phyloP scores from a whole-genome alignment of 1,284 basidiomycete genomes.

The Blastosporella zonata region DNA sequence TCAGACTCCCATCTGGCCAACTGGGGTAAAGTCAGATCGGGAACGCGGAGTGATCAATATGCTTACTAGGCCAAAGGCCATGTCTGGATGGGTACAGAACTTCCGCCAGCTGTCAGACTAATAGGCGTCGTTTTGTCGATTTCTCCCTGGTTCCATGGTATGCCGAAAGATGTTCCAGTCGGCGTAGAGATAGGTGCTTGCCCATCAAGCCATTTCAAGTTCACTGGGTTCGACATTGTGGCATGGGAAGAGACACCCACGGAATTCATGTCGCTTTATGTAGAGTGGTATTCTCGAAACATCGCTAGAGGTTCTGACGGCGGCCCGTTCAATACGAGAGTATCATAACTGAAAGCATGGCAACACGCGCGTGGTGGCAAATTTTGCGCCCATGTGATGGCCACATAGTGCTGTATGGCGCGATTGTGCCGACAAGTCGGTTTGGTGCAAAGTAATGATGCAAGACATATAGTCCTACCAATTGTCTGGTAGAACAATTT shows the following conservation, averaged over 20 bases:
- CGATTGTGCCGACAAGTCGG: not conserved
- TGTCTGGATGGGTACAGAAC: slow-evolving; percentile 34
- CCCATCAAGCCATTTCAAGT: slow-evolving; percentile 36
- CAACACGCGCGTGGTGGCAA: slow-evolving; percentile 7
- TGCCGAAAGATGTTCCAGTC: slow-evolving; percentile 35
- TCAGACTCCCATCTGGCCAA: slow-evolving; percentile 42
- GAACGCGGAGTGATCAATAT: not conserved
- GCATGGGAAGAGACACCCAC: not conserved
- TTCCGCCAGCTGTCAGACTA: slow-evolving; percentile 25
- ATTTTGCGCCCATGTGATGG: slow-evolving; percentile 16
- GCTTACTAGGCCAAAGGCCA: slow-evolving; percentile 2
- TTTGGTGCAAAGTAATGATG: too few species aligned
- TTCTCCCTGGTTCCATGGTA: slow-evolving; percentile 40
- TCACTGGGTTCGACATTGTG: slow-evolving; percentile 22
- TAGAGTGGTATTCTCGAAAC: not conserved
- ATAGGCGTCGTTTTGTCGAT: slow-evolving; percentile 39
- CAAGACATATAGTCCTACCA: too few species aligned
- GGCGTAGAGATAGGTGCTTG: slow-evolving; percentile 30
- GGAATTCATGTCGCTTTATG: slow-evolving; percentile 1
- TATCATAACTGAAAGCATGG: slow-evolving; percentile 2
- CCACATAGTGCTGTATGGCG: not conserved
- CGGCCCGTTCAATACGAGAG: slow-evolving; percentile 9
- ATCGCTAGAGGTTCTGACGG: slow-evolving; percentile 3
- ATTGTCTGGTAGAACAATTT: too few species aligned
- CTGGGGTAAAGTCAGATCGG: slow-evolving; percentile 22